Conservation (phyloP, 2,329 filamentous ascomycete species). For the Metarhizium sp. region DNA sequence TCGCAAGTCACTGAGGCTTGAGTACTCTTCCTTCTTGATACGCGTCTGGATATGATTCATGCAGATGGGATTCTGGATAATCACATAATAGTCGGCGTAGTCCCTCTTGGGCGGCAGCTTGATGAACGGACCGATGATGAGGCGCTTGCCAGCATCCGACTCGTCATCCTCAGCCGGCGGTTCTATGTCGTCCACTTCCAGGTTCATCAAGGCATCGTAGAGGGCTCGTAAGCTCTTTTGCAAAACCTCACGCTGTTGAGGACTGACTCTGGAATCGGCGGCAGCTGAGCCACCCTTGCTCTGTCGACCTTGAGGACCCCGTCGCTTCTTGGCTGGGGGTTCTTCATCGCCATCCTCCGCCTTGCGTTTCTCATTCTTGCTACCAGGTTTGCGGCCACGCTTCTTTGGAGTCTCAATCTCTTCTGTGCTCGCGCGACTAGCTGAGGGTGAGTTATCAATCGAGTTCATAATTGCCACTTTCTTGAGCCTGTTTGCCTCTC, state of each 20-base stretch:
- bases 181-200: slow-evolving; percentile 68
- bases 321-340: slow-evolving; percentile 69
- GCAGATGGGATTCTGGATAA: slow-evolving; percentile 87
- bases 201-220: slow-evolving; percentile 70
- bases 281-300: slow-evolving; percentile 42
- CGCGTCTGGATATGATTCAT: slow-evolving; percentile 93
- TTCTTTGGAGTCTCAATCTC: slow-evolving; percentile 70
- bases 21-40: slow-evolving; percentile 95
- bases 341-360: slow-evolving; percentile 70
- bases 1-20: slow-evolving; percentile 67
- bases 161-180: slow-evolving; percentile 48
- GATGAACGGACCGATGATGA: slow-evolving; percentile 90
- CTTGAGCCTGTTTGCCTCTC: slow-evolving; percentile 67
- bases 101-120: slow-evolving; percentile 81
- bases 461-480: slow-evolving; percentile 27
- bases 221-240: slow-evolving; percentile 71
- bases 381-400: slow-evolving; percentile 71
- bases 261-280: slow-evolving; percentile 41
- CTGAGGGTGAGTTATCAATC: slow-evolving; percentile 61
- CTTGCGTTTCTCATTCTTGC: slow-evolving; percentile 78
- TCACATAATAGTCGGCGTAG: slow-evolving; percentile 90
- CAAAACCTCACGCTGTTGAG: slow-evolving; percentile 64
- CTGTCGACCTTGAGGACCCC: slow-evolving; percentile 58
- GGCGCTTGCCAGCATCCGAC: slow-evolving; percentile 53
- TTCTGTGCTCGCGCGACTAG: slow-evolving; percentile 77